A percentile compares a stretch with the other conserved stretches of the same genome.
phyloP scores from a whole-genome alignment of 2,329 filamentous ascomycete species.

The Penicillium brevicompactum region DNA sequence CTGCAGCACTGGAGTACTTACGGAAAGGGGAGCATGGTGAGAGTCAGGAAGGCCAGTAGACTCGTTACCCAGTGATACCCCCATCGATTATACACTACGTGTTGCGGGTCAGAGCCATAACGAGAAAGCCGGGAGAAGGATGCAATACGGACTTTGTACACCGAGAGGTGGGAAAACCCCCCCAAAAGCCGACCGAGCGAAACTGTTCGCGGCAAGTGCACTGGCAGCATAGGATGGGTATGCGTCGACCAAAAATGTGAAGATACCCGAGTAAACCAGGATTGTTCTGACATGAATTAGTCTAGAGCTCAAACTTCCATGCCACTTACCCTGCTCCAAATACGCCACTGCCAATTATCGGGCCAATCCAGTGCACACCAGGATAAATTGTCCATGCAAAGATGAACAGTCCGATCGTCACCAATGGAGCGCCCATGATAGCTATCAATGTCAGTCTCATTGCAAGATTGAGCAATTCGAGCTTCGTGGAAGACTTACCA shows the following conservation, averaged over 20 bases:
- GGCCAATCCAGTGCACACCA: constrained; percentile 71
- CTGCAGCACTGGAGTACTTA: neutral
- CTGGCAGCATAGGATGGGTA: constrained; percentile 45
- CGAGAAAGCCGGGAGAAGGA: neutral
- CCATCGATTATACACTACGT: constrained; percentile 39
- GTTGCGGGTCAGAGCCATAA: no score
- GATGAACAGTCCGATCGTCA: constrained; percentile 77
- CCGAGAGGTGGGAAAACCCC: constrained; percentile 74
- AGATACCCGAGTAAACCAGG: constrained; percentile 75
- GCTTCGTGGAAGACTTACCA: neutral
- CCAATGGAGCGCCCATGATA: constrained; percentile 24
- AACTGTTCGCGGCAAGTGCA: constrained; percentile 78
- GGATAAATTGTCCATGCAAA: constrained; percentile 82
- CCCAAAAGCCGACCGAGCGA: constrained; percentile 73
- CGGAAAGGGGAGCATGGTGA: neutral
- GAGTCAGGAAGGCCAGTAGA: constrained; percentile 37
- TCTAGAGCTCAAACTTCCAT: neutral
- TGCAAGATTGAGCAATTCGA: neutral
- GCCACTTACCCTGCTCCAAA: constrained; percentile 67
- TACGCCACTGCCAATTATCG: constrained; percentile 69
- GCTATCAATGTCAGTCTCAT: constrained; percentile 33
- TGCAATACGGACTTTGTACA: constrained; percentile 27
- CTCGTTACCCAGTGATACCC: constrained; percentile 42
- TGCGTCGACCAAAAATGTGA: constrained; percentile 74
- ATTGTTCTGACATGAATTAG: constrained; percentile 57